phyloP scores from a whole-genome alignment of 2,329 filamentous ascomycete genomes.

The Aspergillus ruber region DNA sequence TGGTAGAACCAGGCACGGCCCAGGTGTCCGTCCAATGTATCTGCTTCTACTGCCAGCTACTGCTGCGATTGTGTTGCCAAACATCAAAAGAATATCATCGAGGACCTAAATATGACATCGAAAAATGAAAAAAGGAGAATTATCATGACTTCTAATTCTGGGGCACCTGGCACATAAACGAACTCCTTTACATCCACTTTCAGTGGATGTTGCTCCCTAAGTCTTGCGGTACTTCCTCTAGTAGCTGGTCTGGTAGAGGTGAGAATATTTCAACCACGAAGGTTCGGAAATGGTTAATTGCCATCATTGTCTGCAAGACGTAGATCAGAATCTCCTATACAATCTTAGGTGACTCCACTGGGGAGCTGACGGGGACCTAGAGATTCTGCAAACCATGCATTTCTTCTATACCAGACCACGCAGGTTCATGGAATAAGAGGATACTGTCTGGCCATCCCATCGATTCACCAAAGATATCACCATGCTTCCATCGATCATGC shows the following conservation, averaged over 20 bases:
- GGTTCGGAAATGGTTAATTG: not conserved
- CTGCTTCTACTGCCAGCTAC: too few relatives aligned
- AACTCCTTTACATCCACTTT: not conserved
- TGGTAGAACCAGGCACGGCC: too few relatives aligned
- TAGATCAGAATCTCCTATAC: not conserved
- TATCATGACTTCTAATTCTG: too few relatives aligned
- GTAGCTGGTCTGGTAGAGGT: not conserved
- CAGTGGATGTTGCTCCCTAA: not conserved
- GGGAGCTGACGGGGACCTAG: not conserved
- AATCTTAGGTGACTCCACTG: not conserved
- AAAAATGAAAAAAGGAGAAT: too few relatives aligned
- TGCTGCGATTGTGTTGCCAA: too few relatives aligned
- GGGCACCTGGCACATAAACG: not conserved
- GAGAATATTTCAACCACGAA: not conserved
- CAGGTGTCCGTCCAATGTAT: too few relatives aligned
- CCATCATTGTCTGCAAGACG: not conserved
- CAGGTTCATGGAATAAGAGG: not conserved
- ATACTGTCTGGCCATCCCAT: not conserved
- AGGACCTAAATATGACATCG: too few relatives aligned
- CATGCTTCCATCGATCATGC: not conserved
- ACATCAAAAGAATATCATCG: too few relatives aligned
- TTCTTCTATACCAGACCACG: not conserved
- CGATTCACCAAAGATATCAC: not conserved
- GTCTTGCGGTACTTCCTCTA: not conserved
- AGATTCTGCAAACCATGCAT: not conserved